Base-by-base conservation (phyloP, 257 asterid genomes). In the Nicotiana noctiflora region DNA sequence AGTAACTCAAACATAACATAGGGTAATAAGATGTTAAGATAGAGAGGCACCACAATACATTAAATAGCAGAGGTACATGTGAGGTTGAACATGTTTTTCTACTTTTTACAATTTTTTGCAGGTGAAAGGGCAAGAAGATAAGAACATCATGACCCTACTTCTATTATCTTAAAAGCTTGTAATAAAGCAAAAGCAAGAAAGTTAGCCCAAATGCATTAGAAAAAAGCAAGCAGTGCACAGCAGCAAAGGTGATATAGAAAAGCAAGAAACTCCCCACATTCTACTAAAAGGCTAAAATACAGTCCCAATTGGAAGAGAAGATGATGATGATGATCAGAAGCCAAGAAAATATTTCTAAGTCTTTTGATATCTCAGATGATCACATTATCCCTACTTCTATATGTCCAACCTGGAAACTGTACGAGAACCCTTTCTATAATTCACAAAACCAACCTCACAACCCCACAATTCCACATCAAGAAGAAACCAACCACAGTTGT, bases 331-430 rank as follows among this genome's bases (percentile, higher is more conserved):
- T 88, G 88, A 89, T 87, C 87, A 81, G 52, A 84, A 86, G 75
- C 88, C 88, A 86, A 29, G 89, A 88, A 85, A 83, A 79, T 85
- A 3, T 31, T 31, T 31, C 34, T 46, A 67, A 82, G 25, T 52
- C 82, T 25, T 67, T 82, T 81, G 60, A 23, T 23, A 72, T 72
- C 78, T 68, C 84, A 29, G 82, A 67, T 53, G 83, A 82, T 79
- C 88, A 90, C 75, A 82, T 79, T 60, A 79, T 70, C 81, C 79
- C 81, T 52, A 59, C 85, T 61, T 8, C 61, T 19, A 66, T 75
- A 60, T 79, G 64, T 84, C 94, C 98, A 74, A 82, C 93, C 83
- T 93, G 97, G 97, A 93, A 94, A 79, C 77, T 94, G 34, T 94
- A 94, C 83, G 96, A 94, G 81, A 94, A 93, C 60, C 98, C 98